phyloP scores from a whole-genome alignment of 345 rosid genomes.

The Sonneratia alba region DNA sequence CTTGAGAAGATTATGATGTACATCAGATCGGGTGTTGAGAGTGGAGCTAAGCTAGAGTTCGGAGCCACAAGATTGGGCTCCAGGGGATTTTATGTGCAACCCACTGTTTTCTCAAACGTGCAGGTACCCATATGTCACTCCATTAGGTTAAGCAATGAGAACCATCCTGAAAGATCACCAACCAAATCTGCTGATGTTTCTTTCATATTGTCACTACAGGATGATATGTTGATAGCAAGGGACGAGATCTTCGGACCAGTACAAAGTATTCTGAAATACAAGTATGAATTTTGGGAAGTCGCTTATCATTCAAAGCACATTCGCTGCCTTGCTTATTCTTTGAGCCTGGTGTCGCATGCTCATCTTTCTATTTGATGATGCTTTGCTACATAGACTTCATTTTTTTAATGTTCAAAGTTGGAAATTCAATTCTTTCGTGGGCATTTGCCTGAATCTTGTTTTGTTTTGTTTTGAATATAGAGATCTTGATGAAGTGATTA shows the following conservation, averaged over 20 bases:
- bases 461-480: slow-evolving; percentile 17
- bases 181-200: not conserved
- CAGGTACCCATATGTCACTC: slow-evolving; percentile 26
- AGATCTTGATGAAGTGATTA: slow-evolving; percentile 63
- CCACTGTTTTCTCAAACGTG: slow-evolving; percentile 91
- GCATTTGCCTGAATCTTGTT: not conserved
- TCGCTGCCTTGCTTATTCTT: no score
- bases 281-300: slow-evolving; percentile 19
- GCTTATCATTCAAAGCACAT: not conserved
- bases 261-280: slow-evolving; percentile 78
- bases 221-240: slow-evolving; percentile 78
- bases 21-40: slow-evolving; percentile 60
- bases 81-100: slow-evolving; percentile 72
- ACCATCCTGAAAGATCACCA: not conserved
- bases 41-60: slow-evolving; percentile 80
- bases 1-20: slow-evolving; percentile 55
- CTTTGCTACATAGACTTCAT: no score
- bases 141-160: not conserved
- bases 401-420: no score
- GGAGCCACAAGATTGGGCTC: slow-evolving; percentile 67
- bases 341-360: no score
- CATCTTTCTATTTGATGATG: no score
- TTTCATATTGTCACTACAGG: slow-evolving; percentile 29
- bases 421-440: no score
- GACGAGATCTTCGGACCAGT: slow-evolving; percentile 99